phyloP scores from a whole-genome alignment of 2,329 filamentous ascomycete species.

The Neonectria faginata region DNA sequence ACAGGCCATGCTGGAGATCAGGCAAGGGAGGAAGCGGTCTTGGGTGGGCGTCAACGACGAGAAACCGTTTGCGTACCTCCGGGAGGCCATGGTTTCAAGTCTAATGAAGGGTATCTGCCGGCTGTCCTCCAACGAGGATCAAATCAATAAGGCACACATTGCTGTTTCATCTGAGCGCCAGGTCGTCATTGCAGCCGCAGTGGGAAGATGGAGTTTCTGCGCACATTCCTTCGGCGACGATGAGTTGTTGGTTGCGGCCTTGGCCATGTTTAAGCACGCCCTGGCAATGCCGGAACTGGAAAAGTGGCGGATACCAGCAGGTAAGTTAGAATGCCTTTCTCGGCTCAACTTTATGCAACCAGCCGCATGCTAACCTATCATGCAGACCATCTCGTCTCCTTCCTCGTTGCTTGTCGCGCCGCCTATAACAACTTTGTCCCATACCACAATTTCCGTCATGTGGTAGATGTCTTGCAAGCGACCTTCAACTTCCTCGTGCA shows the following conservation, averaged over 20 bases:
- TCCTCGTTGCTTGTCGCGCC: conserved; percentile 86
- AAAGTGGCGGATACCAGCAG: conserved; percentile 81
- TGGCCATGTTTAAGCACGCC: conserved; percentile 90
- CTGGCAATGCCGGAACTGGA: conserved; percentile 84
- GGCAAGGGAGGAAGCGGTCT: conserved; percentile 83
- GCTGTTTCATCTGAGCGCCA: conserved; percentile 75
- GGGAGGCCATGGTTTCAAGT: conserved; percentile 93
- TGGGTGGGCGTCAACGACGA: conserved; percentile 91
- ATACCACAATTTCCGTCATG: conserved; percentile 98
- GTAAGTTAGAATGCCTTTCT: conserved; percentile 61
- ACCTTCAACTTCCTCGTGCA: conserved; percentile 89
- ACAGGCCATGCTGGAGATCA: conserved; percentile 76
- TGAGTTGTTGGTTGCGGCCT: conserved; percentile 86
- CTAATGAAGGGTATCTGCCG: conserved; percentile 92
- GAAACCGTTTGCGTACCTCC: conserved; percentile 87
- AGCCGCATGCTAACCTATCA: conserved; percentile 54
- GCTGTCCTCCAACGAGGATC: conserved; percentile 70
- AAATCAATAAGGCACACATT: conserved; percentile 74
- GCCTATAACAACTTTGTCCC: conserved; percentile 98
- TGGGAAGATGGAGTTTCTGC: conserved; percentile 88
- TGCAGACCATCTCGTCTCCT: conserved; percentile 82
- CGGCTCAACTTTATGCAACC: conserved; percentile 16
- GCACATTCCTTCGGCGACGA: conserved; percentile 92
- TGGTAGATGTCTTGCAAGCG: conserved; percentile 94
- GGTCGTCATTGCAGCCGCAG: conserved; percentile 72